These are phyloP conservation scores for Ascosphaera pollenicola DNA, from an alignment of 2,329 filamentous ascomycete genomes.

Conservation along the genomic window DNA sequence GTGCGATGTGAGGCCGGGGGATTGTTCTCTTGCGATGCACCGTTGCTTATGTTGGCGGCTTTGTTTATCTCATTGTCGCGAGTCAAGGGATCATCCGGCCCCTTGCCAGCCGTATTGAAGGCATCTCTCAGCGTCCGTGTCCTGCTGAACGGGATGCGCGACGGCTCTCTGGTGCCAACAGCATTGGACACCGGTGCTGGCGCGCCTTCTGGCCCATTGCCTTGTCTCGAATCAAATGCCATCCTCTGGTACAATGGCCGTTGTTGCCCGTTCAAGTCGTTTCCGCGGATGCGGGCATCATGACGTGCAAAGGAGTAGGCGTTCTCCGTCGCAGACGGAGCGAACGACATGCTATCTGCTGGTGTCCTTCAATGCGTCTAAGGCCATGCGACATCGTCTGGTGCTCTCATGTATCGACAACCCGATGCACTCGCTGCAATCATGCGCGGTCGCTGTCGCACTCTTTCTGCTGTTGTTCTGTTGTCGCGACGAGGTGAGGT, in stretches of 20 bases:
- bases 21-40: neutral
- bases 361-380: neutral
- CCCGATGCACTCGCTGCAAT: too few species aligned
- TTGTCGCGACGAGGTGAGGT: too few species aligned
- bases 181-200: neutral
- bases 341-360: neutral
- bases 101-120: conserved; percentile 13
- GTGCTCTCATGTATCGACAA: too few species aligned
- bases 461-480: too few species aligned
- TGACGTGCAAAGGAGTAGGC: neutral
- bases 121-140: conserved; percentile 19
- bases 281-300: neutral
- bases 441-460: too few species aligned
- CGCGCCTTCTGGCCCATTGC: neutral
- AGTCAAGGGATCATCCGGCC: neutral
- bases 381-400: neutral
- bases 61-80: neutral
- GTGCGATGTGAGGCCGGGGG: neutral
- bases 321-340: neutral
- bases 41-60: neutral
- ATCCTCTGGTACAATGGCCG: neutral
- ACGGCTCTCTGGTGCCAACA: conserved; percentile 4
- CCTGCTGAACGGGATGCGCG: conserved; percentile 14
- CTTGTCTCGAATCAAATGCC: neutral
- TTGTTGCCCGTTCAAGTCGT: neutral